Conservation (phyloP, 2,329 filamentous ascomycete species). For the Aspergillus carbonarius region DNA sequence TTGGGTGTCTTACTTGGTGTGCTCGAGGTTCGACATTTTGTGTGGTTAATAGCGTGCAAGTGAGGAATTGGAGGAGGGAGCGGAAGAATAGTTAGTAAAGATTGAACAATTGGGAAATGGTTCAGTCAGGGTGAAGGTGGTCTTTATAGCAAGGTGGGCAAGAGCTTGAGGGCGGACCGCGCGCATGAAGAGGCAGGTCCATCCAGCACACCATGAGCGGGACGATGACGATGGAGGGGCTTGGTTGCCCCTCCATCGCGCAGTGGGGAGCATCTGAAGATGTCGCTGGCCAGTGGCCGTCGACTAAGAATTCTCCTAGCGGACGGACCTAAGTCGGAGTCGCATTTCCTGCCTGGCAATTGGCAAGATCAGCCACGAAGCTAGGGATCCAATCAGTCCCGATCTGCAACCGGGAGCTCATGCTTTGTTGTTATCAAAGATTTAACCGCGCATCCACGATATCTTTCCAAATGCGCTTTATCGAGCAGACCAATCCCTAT, state of each 20-base stretch:
- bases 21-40: slow-evolving; percentile 30
- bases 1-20: slow-evolving; percentile 29
- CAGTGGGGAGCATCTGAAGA: slow-evolving; percentile 4
- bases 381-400: neutral
- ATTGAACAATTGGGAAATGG: neutral
- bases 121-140: slow-evolving; percentile 1
- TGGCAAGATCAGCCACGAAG: neutral
- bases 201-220: slow-evolving; percentile 17
- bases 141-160: slow-evolving; percentile 16
- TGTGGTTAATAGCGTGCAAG: neutral
- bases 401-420: neutral
- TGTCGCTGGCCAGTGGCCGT: slow-evolving; percentile 11
- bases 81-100: neutral
- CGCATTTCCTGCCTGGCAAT: neutral
- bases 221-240: slow-evolving; percentile 24
- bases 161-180: slow-evolving; percentile 4
- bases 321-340: neutral
- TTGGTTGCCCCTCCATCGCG: slow-evolving; percentile 8
- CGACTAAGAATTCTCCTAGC: neutral
- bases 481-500: neutral
- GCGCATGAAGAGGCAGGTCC: slow-evolving; percentile 21
- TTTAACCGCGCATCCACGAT: neutral
- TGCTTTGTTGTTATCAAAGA: neutral
- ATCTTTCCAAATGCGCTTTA: neutral
- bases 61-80: neutral